A percentile compares a stretch with the other conserved stretches of the same genome.
Evolutionary conservation across 1,284 basidiomycete species (phyloP).

Genomic region (Sphaerobolus stellatus): DNA sequence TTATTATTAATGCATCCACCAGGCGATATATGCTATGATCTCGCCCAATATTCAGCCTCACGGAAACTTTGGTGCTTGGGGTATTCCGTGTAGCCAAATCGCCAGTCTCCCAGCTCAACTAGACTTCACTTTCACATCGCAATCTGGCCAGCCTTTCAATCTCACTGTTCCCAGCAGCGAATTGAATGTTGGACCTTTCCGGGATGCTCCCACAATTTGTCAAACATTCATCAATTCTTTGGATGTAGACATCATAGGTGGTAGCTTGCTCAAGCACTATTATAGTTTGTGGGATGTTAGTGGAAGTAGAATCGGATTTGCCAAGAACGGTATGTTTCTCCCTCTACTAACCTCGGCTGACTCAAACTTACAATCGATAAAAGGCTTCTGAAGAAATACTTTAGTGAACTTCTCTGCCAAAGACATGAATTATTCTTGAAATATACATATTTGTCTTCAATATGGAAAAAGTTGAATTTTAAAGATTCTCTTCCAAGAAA

Average conservation of each 20-base stretch:
- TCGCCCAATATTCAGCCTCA: slow-evolving; percentile 52
- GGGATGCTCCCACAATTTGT: slow-evolving; percentile 44
- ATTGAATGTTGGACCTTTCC: slow-evolving; percentile 56
- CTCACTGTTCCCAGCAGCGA: slow-evolving; percentile 55
- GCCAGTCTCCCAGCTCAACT: slow-evolving; percentile 47
- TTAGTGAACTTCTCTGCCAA: too few relatives aligned
- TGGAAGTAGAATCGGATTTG: slow-evolving; percentile 49
- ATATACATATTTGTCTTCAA: too few relatives aligned
- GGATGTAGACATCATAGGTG: slow-evolving; percentile 49
- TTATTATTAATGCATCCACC: slow-evolving; percentile 10
- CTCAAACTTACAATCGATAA: too few relatives aligned
- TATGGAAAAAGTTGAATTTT: too few relatives aligned
- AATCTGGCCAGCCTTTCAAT: slow-evolving; percentile 46
- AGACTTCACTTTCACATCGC: slow-evolving; percentile 51
- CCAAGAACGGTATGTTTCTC: slow-evolving; percentile 38
- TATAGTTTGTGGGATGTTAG: slow-evolving; percentile 57
- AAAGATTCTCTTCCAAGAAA: too few relatives aligned
- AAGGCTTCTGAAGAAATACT: too few relatives aligned
- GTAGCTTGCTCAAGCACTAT: slow-evolving; percentile 54
- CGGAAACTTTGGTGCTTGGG: slow-evolving; percentile 54
- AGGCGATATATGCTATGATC: slow-evolving; percentile 57
- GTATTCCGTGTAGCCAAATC: slow-evolving; percentile 50
- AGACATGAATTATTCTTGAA: too few relatives aligned
- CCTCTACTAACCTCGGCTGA: too few relatives aligned
- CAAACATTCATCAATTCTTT: slow-evolving; percentile 58